phyloP scores from a whole-genome alignment of 2,329 filamentous ascomycete genomes.

The Cucurbitaria berberidis region DNA sequence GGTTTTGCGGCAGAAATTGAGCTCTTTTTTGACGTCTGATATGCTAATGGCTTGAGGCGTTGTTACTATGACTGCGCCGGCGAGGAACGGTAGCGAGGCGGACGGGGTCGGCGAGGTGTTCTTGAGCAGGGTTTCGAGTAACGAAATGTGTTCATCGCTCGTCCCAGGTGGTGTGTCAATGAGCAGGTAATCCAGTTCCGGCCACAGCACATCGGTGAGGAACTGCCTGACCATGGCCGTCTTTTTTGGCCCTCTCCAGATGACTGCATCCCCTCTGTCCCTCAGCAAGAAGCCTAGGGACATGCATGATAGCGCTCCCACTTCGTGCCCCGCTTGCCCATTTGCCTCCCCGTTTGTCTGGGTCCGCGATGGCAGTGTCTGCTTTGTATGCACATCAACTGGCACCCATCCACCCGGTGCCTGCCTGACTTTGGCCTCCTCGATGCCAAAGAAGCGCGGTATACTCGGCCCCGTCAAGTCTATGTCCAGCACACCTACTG shows the following conservation, averaged over 20 bases:
- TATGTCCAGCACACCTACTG: constrained; percentile 93
- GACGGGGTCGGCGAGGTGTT: constrained; percentile 28
- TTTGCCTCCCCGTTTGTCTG: constrained; percentile 7
- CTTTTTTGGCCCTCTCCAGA: constrained; percentile 98
- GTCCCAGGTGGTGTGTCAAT: constrained; percentile 97
- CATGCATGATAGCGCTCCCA: constrained; percentile 80
- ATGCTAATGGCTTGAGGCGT: constrained; percentile 95
- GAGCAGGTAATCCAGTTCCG: constrained; percentile 83
- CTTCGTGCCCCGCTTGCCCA: constrained; percentile 31
- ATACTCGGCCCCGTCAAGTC: constrained; percentile 97
- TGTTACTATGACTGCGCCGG: constrained; percentile 91
- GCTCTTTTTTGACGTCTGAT: constrained; percentile 90
- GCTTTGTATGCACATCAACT: constrained; percentile 75
- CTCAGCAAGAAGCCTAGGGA: constrained; percentile 90
- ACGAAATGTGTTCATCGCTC: constrained; percentile 94
- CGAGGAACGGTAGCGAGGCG: constrained; percentile 53
- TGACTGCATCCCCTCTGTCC: constrained; percentile 84
- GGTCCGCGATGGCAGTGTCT: constrained; percentile 26
- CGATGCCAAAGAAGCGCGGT: constrained; percentile 90
- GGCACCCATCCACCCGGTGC: constrained; percentile 92
- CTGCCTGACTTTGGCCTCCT: constrained; percentile 87
- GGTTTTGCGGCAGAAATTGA: constrained; percentile 93
- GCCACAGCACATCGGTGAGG: constrained; percentile 88
- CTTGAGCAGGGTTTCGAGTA: constrained; percentile 78
- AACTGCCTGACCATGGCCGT: constrained; percentile 99